Base-by-base conservation (phyloP, 331 rosid species). In the Acacia pycnantha region DNA sequence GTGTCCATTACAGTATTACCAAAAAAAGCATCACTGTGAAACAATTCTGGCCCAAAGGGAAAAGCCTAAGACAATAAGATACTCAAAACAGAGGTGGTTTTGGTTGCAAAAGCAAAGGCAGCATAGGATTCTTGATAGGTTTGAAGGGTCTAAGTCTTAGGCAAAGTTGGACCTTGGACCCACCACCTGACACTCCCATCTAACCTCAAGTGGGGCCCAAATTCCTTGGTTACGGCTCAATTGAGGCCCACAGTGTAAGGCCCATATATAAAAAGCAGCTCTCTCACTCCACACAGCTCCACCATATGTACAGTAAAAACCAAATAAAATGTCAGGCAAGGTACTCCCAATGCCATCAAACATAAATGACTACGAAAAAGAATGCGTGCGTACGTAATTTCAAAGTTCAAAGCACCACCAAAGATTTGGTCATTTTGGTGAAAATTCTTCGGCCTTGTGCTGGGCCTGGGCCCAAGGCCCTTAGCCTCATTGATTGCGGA, bases 61-160 rank as follows among this genome's bases (percentile, higher is more conserved):
- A 56, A 11, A 35, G 40, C 16, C 47, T 18, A 67, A 10, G 48
- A 67, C 47, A 19, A n/a, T 18, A 37, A 18, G 6, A 62, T 62
- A 62, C 21, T 27, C 1, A 64, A 66, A 66, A 8, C 9, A 33
- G 24, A 0, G 26, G 46, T 18, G 26, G 10, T 35, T 58, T 58
- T 66, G 46, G 43, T 33, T 66, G 47, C 2, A 16, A 19, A 35
- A 37, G 47, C 47, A 37, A 0, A 37, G 22, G 46, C 43, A 10
- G 79, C 92, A 87, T 88, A 69, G 91, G 97, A 92, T 92, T 71
- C 90, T 86, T 19, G 79, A 76, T 69, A 46, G 67, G 73, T 47
- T 9, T 51, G 77, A 33, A 54, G 81, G 73, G 85, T 78, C 82
- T 79, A 81, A 33, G 40, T 62, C 31, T 6, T n/a, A 46, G 66